Evolutionary conservation across 768 basidiomycete genomes (phyloP).

Genomic region (Pleurotus platypus): DNA sequence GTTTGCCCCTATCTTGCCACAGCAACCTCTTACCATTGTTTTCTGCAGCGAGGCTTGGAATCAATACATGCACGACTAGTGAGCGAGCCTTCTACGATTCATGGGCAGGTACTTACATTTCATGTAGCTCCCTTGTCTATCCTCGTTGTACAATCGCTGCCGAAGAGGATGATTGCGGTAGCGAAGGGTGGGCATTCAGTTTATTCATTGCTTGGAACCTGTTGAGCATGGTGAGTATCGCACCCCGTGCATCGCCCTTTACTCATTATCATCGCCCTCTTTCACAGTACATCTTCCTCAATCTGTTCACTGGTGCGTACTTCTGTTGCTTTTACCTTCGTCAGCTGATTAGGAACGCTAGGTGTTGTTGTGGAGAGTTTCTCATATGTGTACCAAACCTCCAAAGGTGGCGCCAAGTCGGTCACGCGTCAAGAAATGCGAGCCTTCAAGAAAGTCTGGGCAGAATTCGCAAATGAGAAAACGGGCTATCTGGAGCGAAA

Average conservation of each 20-base stretch:
- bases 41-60: slow-evolving; percentile 99
- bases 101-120: slow-evolving; percentile 6
- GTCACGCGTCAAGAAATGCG: slow-evolving; percentile 92
- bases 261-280: slow-evolving; percentile 1
- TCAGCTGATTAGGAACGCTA: slow-evolving; percentile 14
- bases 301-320: slow-evolving; percentile 83
- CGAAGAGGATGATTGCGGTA: slow-evolving; percentile 82
- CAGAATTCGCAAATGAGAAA: slow-evolving; percentile 72
- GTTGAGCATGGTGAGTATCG: slow-evolving; percentile 75
- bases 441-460: slow-evolving; percentile 93
- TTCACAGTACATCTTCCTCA: slow-evolving; percentile 86
- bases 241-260: background rate
- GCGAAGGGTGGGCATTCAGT: slow-evolving; percentile 73
- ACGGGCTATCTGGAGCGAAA: slow-evolving; percentile 74
- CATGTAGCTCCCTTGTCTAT: slow-evolving; percentile 62
- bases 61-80: slow-evolving; percentile 97
- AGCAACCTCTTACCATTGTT: no score
- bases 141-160: slow-evolving; percentile 74
- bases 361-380: slow-evolving; percentile 95
- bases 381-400: slow-evolving; percentile 90
- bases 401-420: slow-evolving; percentile 73
- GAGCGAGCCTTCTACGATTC: slow-evolving; percentile 19
- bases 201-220: slow-evolving; percentile 96
- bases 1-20: no score
- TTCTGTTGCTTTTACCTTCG: background rate